Evolutionary conservation across 1,284 basidiomycete genomes (phyloP), one percentile per base, ranked within the genome.

Genomic region (Trametes sp.): DNA sequence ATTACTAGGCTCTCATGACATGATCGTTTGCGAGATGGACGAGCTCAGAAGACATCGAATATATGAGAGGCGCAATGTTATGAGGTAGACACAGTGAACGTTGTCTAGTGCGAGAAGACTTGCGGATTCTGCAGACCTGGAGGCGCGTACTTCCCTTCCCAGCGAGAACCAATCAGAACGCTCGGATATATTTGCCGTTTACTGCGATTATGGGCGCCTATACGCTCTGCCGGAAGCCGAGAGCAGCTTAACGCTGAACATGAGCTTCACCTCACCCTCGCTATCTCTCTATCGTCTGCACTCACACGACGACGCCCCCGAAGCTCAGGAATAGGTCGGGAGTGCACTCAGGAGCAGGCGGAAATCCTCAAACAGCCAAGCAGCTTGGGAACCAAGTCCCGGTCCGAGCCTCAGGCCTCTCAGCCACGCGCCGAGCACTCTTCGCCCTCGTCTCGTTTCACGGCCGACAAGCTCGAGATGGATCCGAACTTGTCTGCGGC

Each of bases 161-260:
- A 33, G 31, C 31, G 9, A 1, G 42, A 45, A 24, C 42, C 55
- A 57, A 57, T 57, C 48, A 57, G 28, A 51, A 33, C 13, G 48
- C 56, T 10, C n/a, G n/a, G 28, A 57, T 57, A 57, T 21, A 26
- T 26, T 6, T 21, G 14, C 26, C 28, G 7, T n/a, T 5, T 31
- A 26, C 41, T 33, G 26, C 11, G 35, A 8, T 26, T 7, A 48
- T 48, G 54, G 54, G 56, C 56, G 48, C 46, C 21, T 41, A 8
- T 36, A 10, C 23, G 7, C 23, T 33, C 6, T 38, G 31, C 50
- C 50, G 50, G 36, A n/a, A 4, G 21, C 51, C 38, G 38, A 5
- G 5, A 53, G 24, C 29, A 8, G 46, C 26, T 29, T 48, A n/a
- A 28, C 28, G 45, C 51, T 38, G 35, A 38, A 53, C 35, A 53